These are phyloP conservation scores for Miscanthus lutarioriparius DNA, from an alignment of 176 grass and related monocot genomes.

Conservation along the genomic window DNA sequence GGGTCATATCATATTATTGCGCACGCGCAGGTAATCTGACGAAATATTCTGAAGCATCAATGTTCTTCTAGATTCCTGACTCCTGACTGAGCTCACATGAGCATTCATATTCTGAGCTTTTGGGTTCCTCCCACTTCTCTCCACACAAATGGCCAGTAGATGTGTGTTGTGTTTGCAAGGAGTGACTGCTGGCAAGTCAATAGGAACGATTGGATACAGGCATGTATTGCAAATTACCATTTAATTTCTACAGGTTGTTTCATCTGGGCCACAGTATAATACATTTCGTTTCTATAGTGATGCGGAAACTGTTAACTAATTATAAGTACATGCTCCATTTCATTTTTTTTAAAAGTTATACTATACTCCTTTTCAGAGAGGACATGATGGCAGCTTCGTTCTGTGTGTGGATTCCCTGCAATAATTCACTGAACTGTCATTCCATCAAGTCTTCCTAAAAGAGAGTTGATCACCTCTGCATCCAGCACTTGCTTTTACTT, in stretches of 20 bases:
- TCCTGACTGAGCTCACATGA: too few relatives aligned
- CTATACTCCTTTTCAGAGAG: not conserved
- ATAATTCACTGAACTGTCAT: not conserved
- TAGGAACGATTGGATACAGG: not conserved
- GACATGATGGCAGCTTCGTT: not conserved
- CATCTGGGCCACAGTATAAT: not conserved
- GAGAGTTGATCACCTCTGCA: not conserved
- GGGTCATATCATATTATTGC: not conserved
- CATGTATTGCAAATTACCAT: not conserved
- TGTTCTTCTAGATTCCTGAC: too few relatives aligned
- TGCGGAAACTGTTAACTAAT: not conserved
- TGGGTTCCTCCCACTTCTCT: not conserved
- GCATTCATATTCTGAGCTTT: not conserved
- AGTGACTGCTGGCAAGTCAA: not conserved
- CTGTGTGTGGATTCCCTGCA: constrained; percentile 3
- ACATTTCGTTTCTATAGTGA: not conserved
- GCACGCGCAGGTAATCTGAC: too few relatives aligned
- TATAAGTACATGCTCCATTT: not conserved
- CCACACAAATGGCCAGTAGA: not conserved
- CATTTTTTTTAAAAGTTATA: not conserved
- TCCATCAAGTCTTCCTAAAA: not conserved
- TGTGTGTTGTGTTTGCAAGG: not conserved
- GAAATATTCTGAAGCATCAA: too few relatives aligned
- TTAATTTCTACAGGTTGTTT: not conserved
- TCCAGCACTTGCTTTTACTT: not conserved